Base-by-base conservation (phyloP, 106 monocot genomes). In the Dactylorhiza incarnata region DNA sequence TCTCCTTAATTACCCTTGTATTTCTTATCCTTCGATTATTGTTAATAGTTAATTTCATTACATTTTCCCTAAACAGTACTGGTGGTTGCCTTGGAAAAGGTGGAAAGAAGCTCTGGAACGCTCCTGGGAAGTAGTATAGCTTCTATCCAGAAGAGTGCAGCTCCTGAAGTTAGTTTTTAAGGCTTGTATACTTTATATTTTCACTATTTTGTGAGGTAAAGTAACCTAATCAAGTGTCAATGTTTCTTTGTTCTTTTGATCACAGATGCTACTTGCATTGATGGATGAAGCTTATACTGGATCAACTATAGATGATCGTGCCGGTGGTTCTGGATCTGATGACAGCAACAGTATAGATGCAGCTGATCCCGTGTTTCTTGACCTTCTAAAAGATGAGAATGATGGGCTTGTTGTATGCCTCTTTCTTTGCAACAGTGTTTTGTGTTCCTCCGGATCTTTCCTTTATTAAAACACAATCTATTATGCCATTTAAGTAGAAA, bases 251-350 rank as follows among this genome's bases (percentile, higher is more conserved):
- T 29, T 65, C 76, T 76, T 15, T 15, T 23, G 6, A 22, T 76
- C 61, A n/a, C 79, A 95, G 96, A 96, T 96, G 91, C 80, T 96
- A 49, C 93, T 96, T 84, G 96, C 96, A 37, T 79, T 96, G 14
- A 96, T 96, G 96, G 96, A 96, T 87, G 96, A 93, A 86, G 96
- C 93, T 43, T 96, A 91, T 83, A 96, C 91, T 76, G 96, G 96
- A 75, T 93, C 93, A 51, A 74, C 89, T 16, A 89, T 93, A 79
- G 91, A 90, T 79, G 92, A 93, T 84, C 78, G 86, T 80, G 89
- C 70, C 53, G 88, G 65, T 77, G 89, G 80, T 37, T 85, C 90
- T 73, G 96, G 87, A 75, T 87, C 90, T 52, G 93, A 96, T 87
- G 90, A 89, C 69, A 89, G 14, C 73, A 85, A 76, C 81, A 68